phyloP scores from a whole-genome alignment of 202 grass and related monocot genomes.

The Digitaria exilis region DNA sequence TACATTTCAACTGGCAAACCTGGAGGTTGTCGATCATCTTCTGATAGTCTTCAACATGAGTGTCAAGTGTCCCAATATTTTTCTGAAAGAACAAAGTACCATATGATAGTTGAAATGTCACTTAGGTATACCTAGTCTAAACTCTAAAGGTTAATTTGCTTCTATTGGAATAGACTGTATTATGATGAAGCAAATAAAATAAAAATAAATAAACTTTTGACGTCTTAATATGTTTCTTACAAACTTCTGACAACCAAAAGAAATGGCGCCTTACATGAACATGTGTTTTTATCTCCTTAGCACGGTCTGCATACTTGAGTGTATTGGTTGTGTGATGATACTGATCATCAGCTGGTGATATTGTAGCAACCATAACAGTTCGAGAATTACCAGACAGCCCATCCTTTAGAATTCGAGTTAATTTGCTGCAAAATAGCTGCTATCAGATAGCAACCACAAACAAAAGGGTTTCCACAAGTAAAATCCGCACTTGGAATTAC shows the following conservation, averaged over 20 bases:
- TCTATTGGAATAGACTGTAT: background rate
- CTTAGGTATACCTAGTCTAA: background rate
- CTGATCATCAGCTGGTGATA: constrained; percentile 95
- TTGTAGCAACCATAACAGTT: constrained; percentile 98
- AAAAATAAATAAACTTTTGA: background rate
- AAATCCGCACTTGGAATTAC: constrained; percentile 41
- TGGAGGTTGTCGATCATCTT: constrained; percentile 96
- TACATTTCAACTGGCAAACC: too few species aligned
- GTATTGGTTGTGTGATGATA: constrained; percentile 99
- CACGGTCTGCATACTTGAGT: constrained; percentile 97
- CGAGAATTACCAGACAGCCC: constrained; percentile 96
- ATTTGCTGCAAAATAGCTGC: constrained; percentile 73
- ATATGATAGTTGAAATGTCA: constrained; percentile 27
- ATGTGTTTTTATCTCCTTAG: constrained; percentile 99
- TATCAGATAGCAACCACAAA: constrained; percentile 38
- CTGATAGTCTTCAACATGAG: constrained; percentile 91
- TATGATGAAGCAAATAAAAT: constrained; percentile 2
- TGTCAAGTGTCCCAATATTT: constrained; percentile 81
- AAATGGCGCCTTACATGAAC: constrained; percentile 74
- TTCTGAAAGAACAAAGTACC: constrained; percentile 54
- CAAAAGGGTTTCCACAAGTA: constrained; percentile 6
- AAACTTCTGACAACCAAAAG: too few species aligned
- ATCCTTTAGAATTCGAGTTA: constrained; percentile 99
- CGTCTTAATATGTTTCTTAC: constrained; percentile 9
- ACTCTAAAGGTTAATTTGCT: background rate